These are phyloP conservation scores for Byssochlamys sp. DNA, from an alignment of 2,329 filamentous ascomycete genomes.

Conservation along the genomic window DNA sequence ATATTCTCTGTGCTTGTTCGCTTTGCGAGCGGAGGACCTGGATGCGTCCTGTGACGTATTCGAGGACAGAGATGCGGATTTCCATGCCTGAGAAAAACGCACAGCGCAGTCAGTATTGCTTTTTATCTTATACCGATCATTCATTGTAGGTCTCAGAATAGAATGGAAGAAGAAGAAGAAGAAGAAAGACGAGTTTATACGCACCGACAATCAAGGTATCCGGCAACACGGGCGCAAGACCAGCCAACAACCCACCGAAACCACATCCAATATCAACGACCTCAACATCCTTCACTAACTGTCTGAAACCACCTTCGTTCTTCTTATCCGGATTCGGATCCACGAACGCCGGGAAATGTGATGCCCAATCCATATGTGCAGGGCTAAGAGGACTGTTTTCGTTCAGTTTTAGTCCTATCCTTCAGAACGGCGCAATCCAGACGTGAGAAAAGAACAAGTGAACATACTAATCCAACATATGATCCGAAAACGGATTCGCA, in stretches of 20 bases:
- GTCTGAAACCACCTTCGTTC: constrained; percentile 24
- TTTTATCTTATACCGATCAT: neutral
- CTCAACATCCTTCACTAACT: constrained; percentile 63
- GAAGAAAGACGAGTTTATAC: constrained; percentile 14
- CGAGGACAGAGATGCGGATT: constrained; percentile 79
- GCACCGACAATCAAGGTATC: constrained; percentile 72
- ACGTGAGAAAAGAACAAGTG: neutral
- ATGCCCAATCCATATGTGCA: constrained; percentile 80
- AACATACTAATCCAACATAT: constrained; percentile 74
- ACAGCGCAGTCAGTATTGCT: neutral
- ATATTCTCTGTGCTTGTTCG: constrained; percentile 10
- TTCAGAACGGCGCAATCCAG: neutral
- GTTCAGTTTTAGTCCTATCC: too few relatives aligned
- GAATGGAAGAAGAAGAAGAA: neutral
- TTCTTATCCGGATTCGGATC: constrained; percentile 25
- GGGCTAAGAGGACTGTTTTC: constrained; percentile 63
- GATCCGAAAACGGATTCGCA: constrained; percentile 96
- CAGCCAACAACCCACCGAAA: constrained; percentile 83
- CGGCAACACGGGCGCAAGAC: constrained; percentile 70
- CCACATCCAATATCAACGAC: constrained; percentile 95
- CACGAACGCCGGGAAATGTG: constrained; percentile 68
- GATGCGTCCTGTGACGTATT: constrained; percentile 83
- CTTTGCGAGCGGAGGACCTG: constrained; percentile 58
- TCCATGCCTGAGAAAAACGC: constrained; percentile 58
- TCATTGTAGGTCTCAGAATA: neutral